Conservation (phyloP, 352 stramenopile species). For the Pythium dissotocum region DNA sequence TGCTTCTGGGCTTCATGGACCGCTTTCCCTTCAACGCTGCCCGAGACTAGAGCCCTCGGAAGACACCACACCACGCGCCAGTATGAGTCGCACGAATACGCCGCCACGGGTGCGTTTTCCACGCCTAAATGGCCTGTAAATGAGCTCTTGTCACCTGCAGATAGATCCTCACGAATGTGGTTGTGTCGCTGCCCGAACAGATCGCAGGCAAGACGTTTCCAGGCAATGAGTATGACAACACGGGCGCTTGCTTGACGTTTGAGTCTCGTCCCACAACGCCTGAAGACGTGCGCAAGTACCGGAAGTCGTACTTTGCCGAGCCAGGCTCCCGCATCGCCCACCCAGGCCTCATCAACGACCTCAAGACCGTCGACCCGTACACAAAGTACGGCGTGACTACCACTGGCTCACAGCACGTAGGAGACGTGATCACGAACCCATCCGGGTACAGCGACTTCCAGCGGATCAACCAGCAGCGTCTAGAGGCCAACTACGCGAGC, state of each 20-base stretch:
- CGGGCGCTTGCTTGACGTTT: constrained; percentile 58
- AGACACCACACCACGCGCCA: not conserved
- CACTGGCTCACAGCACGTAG: constrained; percentile 67
- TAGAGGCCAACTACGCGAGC: constrained; percentile 79
- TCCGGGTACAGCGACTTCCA: constrained; percentile 54
- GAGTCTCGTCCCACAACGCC: constrained; percentile 62
- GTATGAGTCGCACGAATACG: constrained; percentile 26
- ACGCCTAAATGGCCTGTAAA: not conserved
- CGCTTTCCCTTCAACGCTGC: not conserved
- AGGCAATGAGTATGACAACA: constrained; percentile 39
- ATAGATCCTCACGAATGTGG: not conserved
- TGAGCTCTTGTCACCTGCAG: not conserved
- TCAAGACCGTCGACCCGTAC: constrained; percentile 59
- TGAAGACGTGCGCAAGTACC: constrained; percentile 70
- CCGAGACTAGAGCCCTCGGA: not conserved
- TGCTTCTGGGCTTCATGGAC: not conserved
- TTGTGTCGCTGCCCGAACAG: constrained; percentile 20
- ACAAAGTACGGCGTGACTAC: constrained; percentile 72
- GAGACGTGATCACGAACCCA: constrained; percentile 51
- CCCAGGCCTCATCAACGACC: constrained; percentile 76
- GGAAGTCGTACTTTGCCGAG: constrained; percentile 85
- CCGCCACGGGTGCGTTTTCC: constrained; percentile 21
- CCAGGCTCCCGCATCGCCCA: constrained; percentile 74
- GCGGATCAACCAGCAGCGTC: constrained; percentile 63
- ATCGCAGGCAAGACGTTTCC: constrained; percentile 45